Conservation (phyloP, 257 asterid genomes). For the Gentiana dahurica region DNA sequence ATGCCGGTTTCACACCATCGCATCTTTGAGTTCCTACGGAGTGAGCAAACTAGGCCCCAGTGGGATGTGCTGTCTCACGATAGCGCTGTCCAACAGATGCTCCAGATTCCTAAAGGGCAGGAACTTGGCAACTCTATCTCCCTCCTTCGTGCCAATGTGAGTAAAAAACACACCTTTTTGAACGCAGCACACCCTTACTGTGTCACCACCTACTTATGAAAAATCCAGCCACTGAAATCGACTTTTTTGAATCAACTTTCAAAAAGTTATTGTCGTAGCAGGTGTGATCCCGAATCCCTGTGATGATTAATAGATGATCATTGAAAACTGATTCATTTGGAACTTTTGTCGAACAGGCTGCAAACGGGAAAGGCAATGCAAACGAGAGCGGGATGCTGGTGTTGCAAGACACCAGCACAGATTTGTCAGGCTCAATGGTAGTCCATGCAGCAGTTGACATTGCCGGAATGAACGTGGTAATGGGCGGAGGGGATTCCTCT, state of each 20-base stretch:
- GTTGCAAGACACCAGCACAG: slow-evolving; percentile 59
- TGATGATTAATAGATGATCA: too few species aligned
- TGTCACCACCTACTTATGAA: too few species aligned
- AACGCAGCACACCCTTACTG: too few species aligned
- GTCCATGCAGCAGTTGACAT: slow-evolving; percentile 53
- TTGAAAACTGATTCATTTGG: too few species aligned
- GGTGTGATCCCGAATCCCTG: too few species aligned
- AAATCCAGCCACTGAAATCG: too few species aligned
- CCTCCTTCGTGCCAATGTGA: slow-evolving; percentile 51
- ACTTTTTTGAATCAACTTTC: too few species aligned
- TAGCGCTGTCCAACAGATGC: slow-evolving; percentile 51
- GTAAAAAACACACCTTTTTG: slow-evolving; percentile 11
- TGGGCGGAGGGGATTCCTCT: slow-evolving; percentile 65
- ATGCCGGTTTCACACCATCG: slow-evolving; percentile 46
- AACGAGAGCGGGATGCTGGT: slow-evolving; percentile 31
- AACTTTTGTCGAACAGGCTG: slow-evolving; percentile 22
- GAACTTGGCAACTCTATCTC: slow-evolving; percentile 47
- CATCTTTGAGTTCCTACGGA: slow-evolving; percentile 51
- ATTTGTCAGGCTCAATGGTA: slow-evolving; percentile 50
- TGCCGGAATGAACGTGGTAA: slow-evolving; percentile 35
- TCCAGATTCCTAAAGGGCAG: slow-evolving; percentile 54
- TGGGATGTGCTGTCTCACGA: slow-evolving; percentile 77
- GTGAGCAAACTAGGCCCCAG: slow-evolving; percentile 47
- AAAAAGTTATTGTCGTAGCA: too few species aligned
- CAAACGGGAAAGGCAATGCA: slow-evolving; percentile 12